Conservation (phyloP, 768 basidiomycete genomes). For the Amylocystis lapponica region DNA sequence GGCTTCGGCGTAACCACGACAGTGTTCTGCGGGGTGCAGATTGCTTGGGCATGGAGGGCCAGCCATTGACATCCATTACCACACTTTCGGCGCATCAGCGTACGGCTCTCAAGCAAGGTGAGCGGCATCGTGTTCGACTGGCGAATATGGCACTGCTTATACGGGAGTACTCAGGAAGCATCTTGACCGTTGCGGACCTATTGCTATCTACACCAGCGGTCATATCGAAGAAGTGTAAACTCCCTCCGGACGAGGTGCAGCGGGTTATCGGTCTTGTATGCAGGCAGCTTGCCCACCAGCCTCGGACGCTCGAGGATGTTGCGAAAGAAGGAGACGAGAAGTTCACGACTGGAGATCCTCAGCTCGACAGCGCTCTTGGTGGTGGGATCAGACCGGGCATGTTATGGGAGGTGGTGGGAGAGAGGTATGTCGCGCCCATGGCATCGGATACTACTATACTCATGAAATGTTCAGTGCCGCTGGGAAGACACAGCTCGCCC, state of each 20-base stretch:
- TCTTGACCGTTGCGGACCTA: conserved; percentile 33
- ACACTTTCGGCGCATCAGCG: conserved; percentile 29
- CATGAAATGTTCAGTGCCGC: conserved; percentile 55
- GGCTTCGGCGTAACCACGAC: too few relatives aligned
- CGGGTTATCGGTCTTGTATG: conserved; percentile 47
- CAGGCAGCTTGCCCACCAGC: conserved; percentile 32
- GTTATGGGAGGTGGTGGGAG: conserved; percentile 85
- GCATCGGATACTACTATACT: neutral
- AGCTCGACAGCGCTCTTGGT: conserved; percentile 64
- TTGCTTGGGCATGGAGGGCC: conserved; percentile 14
- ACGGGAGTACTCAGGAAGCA: conserved; percentile 10
- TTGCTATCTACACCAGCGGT: conserved; percentile 44
- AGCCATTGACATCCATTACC: conserved; percentile 10
- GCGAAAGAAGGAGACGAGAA: conserved; percentile 34
- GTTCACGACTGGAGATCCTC: conserved; percentile 70
- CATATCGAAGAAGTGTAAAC: conserved; percentile 49
- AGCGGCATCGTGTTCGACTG: conserved; percentile 1
- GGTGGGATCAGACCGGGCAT: conserved; percentile 77
- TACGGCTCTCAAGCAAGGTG: conserved; percentile 34
- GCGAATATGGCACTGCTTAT: neutral
- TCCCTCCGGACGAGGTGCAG: conserved; percentile 44
- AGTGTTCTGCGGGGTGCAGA: neutral
- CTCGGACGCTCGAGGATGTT: conserved; percentile 37
- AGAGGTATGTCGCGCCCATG: conserved; percentile 53
- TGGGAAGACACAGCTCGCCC: conserved; percentile 89